Conservation (phyloP, 208 protist species). For the Trypanosoma theileri region DNA sequence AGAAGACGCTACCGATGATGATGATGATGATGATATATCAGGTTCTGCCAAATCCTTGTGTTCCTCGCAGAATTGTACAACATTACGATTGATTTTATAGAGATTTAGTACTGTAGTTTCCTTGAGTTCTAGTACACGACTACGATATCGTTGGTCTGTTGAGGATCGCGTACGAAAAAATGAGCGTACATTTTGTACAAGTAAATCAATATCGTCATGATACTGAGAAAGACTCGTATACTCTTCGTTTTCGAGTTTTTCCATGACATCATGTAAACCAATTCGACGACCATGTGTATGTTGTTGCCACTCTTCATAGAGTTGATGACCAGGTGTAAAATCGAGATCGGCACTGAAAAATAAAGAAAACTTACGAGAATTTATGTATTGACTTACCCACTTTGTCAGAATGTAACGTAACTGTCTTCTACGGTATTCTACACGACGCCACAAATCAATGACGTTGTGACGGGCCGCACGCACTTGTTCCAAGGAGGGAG, state of each 20-base stretch:
- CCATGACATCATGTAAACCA: conserved; percentile 67
- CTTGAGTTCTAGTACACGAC: conserved; percentile 76
- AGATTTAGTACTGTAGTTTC: conserved; percentile 75
- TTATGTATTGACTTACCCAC: conserved; percentile 78
- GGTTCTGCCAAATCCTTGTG: conserved; percentile 65
- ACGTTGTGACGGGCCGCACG: conserved; percentile 18
- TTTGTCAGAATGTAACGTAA: conserved; percentile 77
- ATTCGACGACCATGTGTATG: conserved; percentile 56
- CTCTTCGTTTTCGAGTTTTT: conserved; percentile 70
- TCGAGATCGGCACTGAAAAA: conserved; percentile 72
- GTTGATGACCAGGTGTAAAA: conserved; percentile 41
- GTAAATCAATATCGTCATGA: conserved; percentile 77
- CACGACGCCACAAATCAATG: conserved; percentile 56
- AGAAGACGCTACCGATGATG: background rate
- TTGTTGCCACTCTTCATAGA: conserved; percentile 60
- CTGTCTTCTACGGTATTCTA: conserved; percentile 81
- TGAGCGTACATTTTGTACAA: conserved; percentile 74
- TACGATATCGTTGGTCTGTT: conserved; percentile 61
- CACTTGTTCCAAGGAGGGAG: conserved; percentile 24
- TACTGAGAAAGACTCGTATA: conserved; percentile 88
- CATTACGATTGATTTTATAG: conserved; percentile 76
- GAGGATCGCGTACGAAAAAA: conserved; percentile 74
- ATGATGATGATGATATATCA: conserved; percentile 20
- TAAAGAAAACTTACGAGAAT: conserved; percentile 53
- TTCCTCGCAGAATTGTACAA: conserved; percentile 81